A percentile compares a stretch with the other conserved stretches of the same genome.
These are phyloP conservation scores for Narthecium ossifragum DNA, from an alignment of 106 monocot genomes.

Conservation along the genomic window DNA sequence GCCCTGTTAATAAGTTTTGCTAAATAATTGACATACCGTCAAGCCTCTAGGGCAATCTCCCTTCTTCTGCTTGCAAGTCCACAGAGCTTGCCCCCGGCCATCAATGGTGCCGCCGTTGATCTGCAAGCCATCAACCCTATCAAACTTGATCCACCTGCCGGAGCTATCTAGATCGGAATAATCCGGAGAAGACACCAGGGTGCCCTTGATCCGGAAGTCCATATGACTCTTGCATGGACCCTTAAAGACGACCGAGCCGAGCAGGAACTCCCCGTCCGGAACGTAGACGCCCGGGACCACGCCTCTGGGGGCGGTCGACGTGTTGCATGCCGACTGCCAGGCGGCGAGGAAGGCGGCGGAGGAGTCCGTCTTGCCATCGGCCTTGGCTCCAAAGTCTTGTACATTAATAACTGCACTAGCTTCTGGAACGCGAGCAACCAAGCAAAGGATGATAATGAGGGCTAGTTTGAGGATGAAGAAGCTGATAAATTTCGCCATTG, in stretches of 20 bases:
- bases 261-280: constrained; percentile 13
- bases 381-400: constrained; percentile 8
- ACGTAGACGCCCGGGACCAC: constrained; percentile 24
- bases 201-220: constrained; percentile 30
- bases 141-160: constrained; percentile 30
- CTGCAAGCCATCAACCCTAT: constrained; percentile 23
- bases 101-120: constrained; percentile 48
- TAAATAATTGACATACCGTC: constrained; percentile 16
- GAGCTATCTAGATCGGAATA: not conserved
- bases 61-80: constrained; percentile 29
- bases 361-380: constrained; percentile 17
- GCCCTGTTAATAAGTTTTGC: not conserved
- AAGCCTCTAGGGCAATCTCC: constrained; percentile 26
- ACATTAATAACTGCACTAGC: no score
- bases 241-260: constrained; percentile 15
- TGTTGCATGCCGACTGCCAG: constrained; percentile 26
- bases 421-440: no score
- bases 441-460: no score
- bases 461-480: no score
- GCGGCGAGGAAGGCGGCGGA: constrained; percentile 22
- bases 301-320: not conserved
- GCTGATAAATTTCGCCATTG: no score
- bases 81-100: constrained; percentile 29
- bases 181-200: constrained; percentile 16
- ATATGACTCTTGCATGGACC: constrained; percentile 48